Base-by-base conservation (phyloP, 768 basidiomycete species). In the Lentinula sp. region DNA sequence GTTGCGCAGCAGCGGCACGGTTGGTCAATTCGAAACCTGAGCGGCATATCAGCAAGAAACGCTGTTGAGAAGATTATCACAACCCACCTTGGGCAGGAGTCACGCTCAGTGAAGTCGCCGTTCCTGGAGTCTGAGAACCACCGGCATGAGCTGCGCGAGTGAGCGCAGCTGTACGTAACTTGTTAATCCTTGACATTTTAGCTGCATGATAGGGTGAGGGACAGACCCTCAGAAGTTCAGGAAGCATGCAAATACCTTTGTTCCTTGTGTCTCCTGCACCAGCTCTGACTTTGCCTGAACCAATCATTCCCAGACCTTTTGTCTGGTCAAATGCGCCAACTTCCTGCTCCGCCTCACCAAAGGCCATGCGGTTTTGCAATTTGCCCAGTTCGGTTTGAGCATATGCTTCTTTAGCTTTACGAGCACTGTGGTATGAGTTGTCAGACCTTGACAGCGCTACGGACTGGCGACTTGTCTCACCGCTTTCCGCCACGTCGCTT, bases 221-320 rank as follows among this genome's bases (percentile, higher is more conserved):
- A 43, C 60, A 40, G 21, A 46, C 21, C 28, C 28, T 45, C 37
- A 58, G 40, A 10, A 58, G 23, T 52, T 34, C 23, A 53, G 31
- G 28, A 40, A 49, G 74, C 23, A 32, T 32, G 46, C 4, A 28
- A 84, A 63, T 65, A 95, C 95, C 95, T 78, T 88, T 86, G 76
- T 88, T 95, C 77, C 93, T 93, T 46, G 89, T 83, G 70, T 98
- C 95, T 57, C 90, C 94, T 55, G 86, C 72, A 32, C 88, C 88
- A 11, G 94, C 94, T 58, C 97, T 81, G 56, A 99, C 90, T 72
- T 93, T 92, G 23, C 97, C 97, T 5, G 89, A 87, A 42, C 95
- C 94, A 63, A 98, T 92, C 95, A 99, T 98, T 63, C 97, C 97
- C 70, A 98, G 73, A 5, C 97, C 97, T 78, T 93, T 92, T n/a